These are phyloP conservation scores for Globisporangium spinosum DNA, from an alignment of 352 stramenopile genomes.

Conservation along the genomic window DNA sequence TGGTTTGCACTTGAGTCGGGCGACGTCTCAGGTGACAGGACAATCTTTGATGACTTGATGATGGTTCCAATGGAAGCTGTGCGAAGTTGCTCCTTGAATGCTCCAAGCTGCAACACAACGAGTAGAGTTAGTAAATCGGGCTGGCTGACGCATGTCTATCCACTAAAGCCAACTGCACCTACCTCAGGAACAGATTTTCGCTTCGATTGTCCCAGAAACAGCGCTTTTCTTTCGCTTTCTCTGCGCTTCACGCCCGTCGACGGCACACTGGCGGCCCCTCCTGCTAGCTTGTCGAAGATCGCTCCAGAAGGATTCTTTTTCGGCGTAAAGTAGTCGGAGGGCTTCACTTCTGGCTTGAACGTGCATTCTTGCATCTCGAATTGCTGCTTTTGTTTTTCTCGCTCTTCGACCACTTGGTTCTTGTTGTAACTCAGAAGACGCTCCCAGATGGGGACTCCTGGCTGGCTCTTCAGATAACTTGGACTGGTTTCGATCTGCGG, in stretches of 20 bases:
- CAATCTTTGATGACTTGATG: conserved; percentile 43
- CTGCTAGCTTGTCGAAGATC: conserved; percentile 43
- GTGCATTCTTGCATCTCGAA: conserved; percentile 75
- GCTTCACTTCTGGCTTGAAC: conserved; percentile 79
- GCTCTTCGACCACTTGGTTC: conserved; percentile 72
- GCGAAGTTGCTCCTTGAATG: conserved; percentile 19
- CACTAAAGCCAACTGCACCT: neutral
- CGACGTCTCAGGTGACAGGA: conserved; percentile 19
- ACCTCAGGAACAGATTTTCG: conserved; percentile 34
- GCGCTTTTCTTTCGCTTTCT: conserved; percentile 23
- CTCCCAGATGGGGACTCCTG: conserved; percentile 63
- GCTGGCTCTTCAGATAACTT: conserved; percentile 28
- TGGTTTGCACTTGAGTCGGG: conserved; percentile 20
- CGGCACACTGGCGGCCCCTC: conserved; percentile 25
- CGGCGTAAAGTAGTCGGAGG: conserved; percentile 37
- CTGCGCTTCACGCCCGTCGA: conserved; percentile 28
- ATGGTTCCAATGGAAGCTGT: conserved; percentile 36
- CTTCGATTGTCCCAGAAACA: conserved; percentile 14
- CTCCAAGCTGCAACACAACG: conserved; percentile 10
- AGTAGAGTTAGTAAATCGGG: neutral
- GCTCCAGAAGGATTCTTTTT: conserved; percentile 34
- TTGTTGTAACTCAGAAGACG: conserved; percentile 75
- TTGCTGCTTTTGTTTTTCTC: conserved; percentile 65
- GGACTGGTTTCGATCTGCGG: conserved; percentile 53
- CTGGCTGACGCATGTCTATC: neutral